Base-by-base conservation (phyloP, 345 rosid species). In the Gossypium stocksii region DNA sequence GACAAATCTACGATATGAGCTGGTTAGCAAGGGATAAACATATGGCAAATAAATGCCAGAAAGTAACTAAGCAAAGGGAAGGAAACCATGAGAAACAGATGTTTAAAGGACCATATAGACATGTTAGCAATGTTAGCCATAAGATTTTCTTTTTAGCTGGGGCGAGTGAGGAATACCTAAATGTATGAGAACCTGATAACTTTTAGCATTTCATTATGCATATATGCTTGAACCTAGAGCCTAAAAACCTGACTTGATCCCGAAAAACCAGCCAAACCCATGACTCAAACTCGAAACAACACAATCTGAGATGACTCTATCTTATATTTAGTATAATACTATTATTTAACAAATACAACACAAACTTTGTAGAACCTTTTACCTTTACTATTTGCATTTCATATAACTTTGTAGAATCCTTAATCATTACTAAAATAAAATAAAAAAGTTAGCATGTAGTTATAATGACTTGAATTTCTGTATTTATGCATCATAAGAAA, bases 1-100 rank as follows among this genome's bases (percentile, higher is more conserved):
- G 72, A 84, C 77, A 89, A 83, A 80, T 93, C 88, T 87, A 86
- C 67, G 75, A 87, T 76, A 84, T 86, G 85, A 86, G 87, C 78
- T 72, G 78, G 87, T 87, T 82, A 89, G 87, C 84, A 83, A 78
- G 73, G 76, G 82, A 80, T 66, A 75, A 71, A 79, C 72, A 78
- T 22, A 58, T 41, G 62, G 77, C 45, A 70, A 80, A 20, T 49
- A 73, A 58, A 74, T 75, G 76, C 43, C 3, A 78, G 69, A 76
- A 74, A 63, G 48, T 57, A 45, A 22, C 51, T 16, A 67, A 71
- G 8, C 20, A 61, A 61, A 7, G 66, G 44, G 44, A 61, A 27
- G 66, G 66, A 61, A 29, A 15, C 45, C 16, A 16, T 61, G 44
- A 61, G 44, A 71, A 41, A 52, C 25, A 29, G 46, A 51, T 49